Evolutionary conservation across 441 rosid genomes (phyloP).

Genomic region (Populus trichocarpa): DNA sequence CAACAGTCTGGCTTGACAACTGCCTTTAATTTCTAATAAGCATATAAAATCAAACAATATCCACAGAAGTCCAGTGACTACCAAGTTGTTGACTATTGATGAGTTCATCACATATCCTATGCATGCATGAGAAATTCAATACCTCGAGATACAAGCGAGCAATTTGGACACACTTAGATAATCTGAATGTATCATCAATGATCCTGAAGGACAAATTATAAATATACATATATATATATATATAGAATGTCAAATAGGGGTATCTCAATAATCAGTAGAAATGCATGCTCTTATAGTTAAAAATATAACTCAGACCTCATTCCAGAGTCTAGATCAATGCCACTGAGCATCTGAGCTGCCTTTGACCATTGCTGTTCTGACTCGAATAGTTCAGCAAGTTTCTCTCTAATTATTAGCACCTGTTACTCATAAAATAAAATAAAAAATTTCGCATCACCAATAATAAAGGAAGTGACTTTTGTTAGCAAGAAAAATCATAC

Average conservation of each 20-base stretch:
- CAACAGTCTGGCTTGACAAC: background rate
- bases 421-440: slow-evolving; percentile 19
- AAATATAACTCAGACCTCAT: slow-evolving; percentile 63
- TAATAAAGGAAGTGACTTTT: too few species aligned
- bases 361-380: slow-evolving; percentile 94
- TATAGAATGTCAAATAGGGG: background rate
- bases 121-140: slow-evolving; percentile 14
- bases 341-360: slow-evolving; percentile 99
- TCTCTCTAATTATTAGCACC: slow-evolving; percentile 92
- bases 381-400: slow-evolving; percentile 92
- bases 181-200: slow-evolving; percentile 77
- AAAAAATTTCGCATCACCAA: background rate
- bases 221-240: background rate
- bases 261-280: background rate
- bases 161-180: slow-evolving; percentile 96
- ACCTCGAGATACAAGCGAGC: slow-evolving; percentile 98
- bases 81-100: background rate
- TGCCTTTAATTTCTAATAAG: background rate
- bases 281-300: background rate
- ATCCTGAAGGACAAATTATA: slow-evolving; percentile 48
- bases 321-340: slow-evolving; percentile 93
- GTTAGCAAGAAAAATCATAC: too few species aligned
- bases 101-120: background rate
- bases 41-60: background rate
- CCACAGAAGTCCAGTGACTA: background rate